Conservation (phyloP, 441 rosid species). For the Adansonia gregorii region DNA sequence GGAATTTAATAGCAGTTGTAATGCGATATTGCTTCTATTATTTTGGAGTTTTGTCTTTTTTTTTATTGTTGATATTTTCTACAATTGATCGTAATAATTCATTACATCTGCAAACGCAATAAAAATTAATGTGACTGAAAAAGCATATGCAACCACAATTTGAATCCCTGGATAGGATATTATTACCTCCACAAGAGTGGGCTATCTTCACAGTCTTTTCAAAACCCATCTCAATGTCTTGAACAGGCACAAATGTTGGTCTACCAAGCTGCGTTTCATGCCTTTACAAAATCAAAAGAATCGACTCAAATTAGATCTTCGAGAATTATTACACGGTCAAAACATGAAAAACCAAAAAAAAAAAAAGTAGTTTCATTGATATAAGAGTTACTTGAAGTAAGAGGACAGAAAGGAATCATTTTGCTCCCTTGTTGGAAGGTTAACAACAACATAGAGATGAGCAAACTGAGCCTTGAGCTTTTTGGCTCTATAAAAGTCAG, state of each 20-base stretch:
- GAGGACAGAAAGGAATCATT: slow-evolving; percentile 71
- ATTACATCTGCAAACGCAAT: too few species aligned
- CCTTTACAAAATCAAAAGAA: slow-evolving; percentile 40
- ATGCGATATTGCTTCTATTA: too few species aligned
- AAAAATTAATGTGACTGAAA: too few species aligned
- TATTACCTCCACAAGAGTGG: slow-evolving; percentile 74
- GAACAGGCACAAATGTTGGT: slow-evolving; percentile 80
- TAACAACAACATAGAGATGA: slow-evolving; percentile 61
- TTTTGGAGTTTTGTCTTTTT: too few species aligned
- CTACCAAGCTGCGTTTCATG: slow-evolving; percentile 79
- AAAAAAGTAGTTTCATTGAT: not conserved
- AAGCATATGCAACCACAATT: too few species aligned
- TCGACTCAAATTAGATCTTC: not conserved
- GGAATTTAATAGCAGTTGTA: too few species aligned
- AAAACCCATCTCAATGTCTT: slow-evolving; percentile 90
- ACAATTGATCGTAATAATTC: too few species aligned
- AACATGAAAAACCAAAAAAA: not conserved
- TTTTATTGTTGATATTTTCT: too few species aligned
- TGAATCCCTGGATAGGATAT: not conserved
- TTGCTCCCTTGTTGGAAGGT: slow-evolving; percentile 62
- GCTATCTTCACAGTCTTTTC: slow-evolving; percentile 90
- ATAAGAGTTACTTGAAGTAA: slow-evolving; percentile 75
- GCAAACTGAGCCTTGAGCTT: slow-evolving; percentile 78
- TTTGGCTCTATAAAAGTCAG: slow-evolving; percentile 48
- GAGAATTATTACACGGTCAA: not conserved